Conservation (phyloP, 202 grass and related monocot genomes). For the Panicum virgatum region DNA sequence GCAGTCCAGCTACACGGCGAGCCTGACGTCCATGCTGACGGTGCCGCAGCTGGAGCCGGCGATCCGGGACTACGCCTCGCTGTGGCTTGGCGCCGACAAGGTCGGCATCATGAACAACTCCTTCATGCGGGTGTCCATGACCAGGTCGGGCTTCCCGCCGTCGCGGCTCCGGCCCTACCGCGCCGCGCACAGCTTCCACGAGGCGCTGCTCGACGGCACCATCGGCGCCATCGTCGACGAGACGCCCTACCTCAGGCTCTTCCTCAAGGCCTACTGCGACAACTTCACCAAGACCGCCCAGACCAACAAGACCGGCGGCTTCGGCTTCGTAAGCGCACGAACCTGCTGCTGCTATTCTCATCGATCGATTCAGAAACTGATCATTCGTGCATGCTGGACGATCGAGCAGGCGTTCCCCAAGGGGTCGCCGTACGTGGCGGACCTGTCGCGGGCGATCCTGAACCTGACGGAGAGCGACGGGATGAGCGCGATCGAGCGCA, state of each 20-base stretch:
- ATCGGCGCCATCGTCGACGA: slow-evolving; percentile 73
- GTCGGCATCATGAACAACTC: slow-evolving; percentile 70
- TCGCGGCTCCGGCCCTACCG: slow-evolving; percentile 33
- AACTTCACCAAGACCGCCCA: slow-evolving; percentile 50
- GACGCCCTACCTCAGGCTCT: slow-evolving; percentile 66
- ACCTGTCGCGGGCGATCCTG: slow-evolving; percentile 74
- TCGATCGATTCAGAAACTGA: neutral
- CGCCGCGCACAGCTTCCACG: slow-evolving; percentile 48
- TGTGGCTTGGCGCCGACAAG: slow-evolving; percentile 10
- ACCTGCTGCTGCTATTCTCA: neutral
- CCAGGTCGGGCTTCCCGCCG: slow-evolving; percentile 36
- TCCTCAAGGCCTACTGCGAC: slow-evolving; percentile 55
- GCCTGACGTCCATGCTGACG: slow-evolving; percentile 83
- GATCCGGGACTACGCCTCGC: slow-evolving; percentile 36
- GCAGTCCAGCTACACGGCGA: slow-evolving; percentile 87
- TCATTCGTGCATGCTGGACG: too few species aligned
- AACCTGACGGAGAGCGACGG: slow-evolving; percentile 62
- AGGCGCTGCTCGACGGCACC: slow-evolving; percentile 53
- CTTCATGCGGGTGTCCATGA: slow-evolving; percentile 43
- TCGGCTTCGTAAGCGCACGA: slow-evolving; percentile 64
- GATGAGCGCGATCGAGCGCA: slow-evolving; percentile 53
- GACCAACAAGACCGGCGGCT: slow-evolving; percentile 63
- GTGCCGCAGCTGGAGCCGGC: slow-evolving; percentile 55
- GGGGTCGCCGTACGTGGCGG: slow-evolving; percentile 70
- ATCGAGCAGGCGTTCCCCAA: slow-evolving; percentile 67